Percentiles rank a stretch among this genome's conserved stretches.
phyloP scores from a whole-genome alignment of 805 yeast genomes.

The Jamesozyma piceae region DNA sequence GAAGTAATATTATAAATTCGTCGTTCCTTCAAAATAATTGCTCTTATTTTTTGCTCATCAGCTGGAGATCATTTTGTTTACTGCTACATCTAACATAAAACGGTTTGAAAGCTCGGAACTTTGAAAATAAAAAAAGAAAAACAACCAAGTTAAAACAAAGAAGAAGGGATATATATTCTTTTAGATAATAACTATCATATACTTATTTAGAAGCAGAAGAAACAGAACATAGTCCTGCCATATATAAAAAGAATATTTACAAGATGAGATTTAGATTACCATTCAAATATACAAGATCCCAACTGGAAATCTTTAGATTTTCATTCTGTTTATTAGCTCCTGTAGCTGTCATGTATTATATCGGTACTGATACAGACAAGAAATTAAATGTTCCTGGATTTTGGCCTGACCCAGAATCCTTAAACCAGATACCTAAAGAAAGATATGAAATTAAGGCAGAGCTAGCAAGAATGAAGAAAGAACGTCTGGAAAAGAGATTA shows the following conservation, averaged over 20 bases:
- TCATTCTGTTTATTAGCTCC: conserved; percentile 82
- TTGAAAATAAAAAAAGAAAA: too few relatives aligned
- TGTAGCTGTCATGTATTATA: conserved; percentile 84
- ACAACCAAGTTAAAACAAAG: too few relatives aligned
- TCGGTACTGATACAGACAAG: conserved; percentile 81
- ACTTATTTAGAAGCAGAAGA: neutral
- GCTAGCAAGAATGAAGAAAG: conserved; percentile 75
- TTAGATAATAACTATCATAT: neutral
- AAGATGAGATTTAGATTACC: conserved; percentile 15
- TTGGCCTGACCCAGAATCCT: conserved; percentile 93
- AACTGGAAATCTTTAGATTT: conserved; percentile 51
- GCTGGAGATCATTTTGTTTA: too few relatives aligned
- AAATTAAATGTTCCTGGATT: conserved; percentile 88
- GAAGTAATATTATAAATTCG: too few relatives aligned
- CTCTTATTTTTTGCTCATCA: neutral
- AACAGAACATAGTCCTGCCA: neutral
- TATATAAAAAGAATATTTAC: neutral
- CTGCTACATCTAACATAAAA: too few relatives aligned
- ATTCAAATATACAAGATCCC: conserved; percentile 38
- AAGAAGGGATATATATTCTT: neutral
- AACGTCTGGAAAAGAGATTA: conserved; percentile 60
- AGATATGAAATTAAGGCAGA: conserved; percentile 88
- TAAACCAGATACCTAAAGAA: conserved; percentile 87
- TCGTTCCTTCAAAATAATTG: too few relatives aligned
- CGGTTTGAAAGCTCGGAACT: too few relatives aligned